Evolutionary conservation across 768 basidiomycete genomes (phyloP).

Genomic region (Albatrellus ellisii): DNA sequence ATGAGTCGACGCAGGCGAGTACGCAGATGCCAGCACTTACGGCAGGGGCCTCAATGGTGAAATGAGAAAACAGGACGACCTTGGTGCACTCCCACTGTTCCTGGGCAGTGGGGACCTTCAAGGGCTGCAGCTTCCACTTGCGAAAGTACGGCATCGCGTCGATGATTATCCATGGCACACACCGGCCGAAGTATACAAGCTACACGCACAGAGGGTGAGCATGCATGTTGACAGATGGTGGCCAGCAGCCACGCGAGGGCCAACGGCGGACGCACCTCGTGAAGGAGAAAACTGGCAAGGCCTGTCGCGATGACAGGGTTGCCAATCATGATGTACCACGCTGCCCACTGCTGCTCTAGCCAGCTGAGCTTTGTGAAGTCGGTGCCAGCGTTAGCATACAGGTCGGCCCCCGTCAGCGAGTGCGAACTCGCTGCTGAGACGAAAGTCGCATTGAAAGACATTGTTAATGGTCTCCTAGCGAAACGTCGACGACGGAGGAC

Average conservation of each 20-base stretch:
- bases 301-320: constrained; percentile 92
- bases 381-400: constrained; percentile 41
- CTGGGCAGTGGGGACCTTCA: constrained; percentile 61
- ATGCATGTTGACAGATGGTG: not conserved
- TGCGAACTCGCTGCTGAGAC: not conserved
- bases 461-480: not conserved
- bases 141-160: constrained; percentile 91
- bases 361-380: constrained; percentile 51
- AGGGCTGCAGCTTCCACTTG: constrained; percentile 86
- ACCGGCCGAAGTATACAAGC: constrained; percentile 95
- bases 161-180: constrained; percentile 91
- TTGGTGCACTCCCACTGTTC: constrained; percentile 97
- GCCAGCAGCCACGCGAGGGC: too few species aligned
- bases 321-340: constrained; percentile 77
- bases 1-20: not conserved
- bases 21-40: constrained; percentile 28
- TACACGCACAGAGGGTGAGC: constrained; percentile 17
- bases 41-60: constrained; percentile 86
- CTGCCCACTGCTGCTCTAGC: constrained; percentile 72
- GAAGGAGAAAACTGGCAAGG: constrained; percentile 81
- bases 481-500: not conserved
- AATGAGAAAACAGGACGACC: constrained; percentile 86
- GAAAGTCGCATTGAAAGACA: constrained; percentile 12
- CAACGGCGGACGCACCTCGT: constrained; percentile 55
- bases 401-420: constrained; percentile 22